Conservation (phyloP, 495 filamentous ascomycete genomes). For the Aspergillus ellipticus region DNA sequence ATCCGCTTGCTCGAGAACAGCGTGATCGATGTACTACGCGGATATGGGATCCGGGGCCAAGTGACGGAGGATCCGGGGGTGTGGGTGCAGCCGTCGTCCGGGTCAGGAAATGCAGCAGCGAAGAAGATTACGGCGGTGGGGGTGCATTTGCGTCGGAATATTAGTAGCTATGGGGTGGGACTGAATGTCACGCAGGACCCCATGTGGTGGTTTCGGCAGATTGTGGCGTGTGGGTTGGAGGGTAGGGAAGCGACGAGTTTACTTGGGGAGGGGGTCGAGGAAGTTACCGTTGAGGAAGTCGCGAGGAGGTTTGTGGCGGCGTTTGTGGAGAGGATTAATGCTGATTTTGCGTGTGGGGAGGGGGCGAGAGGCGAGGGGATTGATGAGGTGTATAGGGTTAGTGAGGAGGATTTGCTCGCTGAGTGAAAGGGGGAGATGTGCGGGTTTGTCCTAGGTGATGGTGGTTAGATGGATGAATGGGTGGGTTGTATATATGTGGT, state of each 20-base stretch:
- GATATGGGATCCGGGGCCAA: slow-evolving; percentile 52
- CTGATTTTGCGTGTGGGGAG: slow-evolving; percentile 36
- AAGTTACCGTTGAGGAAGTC: slow-evolving; percentile 27
- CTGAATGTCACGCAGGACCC: slow-evolving; percentile 69
- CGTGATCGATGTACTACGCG: slow-evolving; percentile 59
- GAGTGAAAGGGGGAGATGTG: not conserved
- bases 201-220: slow-evolving; percentile 69
- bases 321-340: slow-evolving; percentile 40
- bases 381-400: slow-evolving; percentile 39
- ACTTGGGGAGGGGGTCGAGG: slow-evolving; percentile 34
- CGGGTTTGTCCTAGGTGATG: too few relatives aligned
- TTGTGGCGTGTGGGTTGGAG: slow-evolving; percentile 82
- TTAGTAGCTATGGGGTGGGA: slow-evolving; percentile 83
- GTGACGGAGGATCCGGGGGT: slow-evolving; percentile 80
- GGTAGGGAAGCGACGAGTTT: slow-evolving; percentile 75
- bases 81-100: slow-evolving; percentile 54
- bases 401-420: slow-evolving; percentile 31
- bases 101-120: slow-evolving; percentile 9
- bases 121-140: slow-evolving; percentile 86
- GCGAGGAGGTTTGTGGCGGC: slow-evolving; percentile 36
- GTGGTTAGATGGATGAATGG: not conserved
- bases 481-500: not conserved
- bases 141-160: slow-evolving; percentile 78
- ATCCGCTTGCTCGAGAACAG: slow-evolving; percentile 71
- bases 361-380: slow-evolving; percentile 32